Evolutionary conservation across 1,139 yeast species (phyloP).

Genomic region (Pichia sp.): DNA sequence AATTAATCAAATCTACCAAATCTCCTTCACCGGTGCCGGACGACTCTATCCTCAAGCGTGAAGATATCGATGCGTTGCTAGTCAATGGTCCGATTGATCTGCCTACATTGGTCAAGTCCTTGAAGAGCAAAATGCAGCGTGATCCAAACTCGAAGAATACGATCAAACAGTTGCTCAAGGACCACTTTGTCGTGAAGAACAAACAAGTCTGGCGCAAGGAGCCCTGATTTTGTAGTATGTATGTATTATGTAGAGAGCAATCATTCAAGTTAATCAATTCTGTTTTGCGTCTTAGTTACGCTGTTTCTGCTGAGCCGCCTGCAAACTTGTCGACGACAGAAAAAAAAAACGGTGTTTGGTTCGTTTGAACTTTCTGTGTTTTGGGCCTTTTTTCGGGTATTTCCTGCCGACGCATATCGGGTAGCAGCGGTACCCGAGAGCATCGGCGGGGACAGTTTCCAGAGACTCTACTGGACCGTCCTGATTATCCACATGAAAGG

Average conservation of each 20-base stretch:
- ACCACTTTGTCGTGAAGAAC: slow-evolving; percentile 58
- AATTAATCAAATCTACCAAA: slow-evolving; percentile 5
- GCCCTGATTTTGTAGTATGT: neutral
- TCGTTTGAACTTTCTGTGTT: too few relatives aligned
- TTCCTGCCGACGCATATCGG: too few relatives aligned
- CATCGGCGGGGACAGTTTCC: too few relatives aligned
- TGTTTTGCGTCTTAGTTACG: too few relatives aligned
- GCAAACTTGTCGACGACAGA: too few relatives aligned
- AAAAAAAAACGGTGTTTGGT: too few relatives aligned
- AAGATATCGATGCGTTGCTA: slow-evolving; percentile 63
- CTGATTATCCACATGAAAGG: too few relatives aligned
- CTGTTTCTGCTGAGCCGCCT: too few relatives aligned
- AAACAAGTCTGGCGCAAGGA: slow-evolving; percentile 22
- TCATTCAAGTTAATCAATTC: too few relatives aligned
- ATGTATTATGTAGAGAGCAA: neutral
- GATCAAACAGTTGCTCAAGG: slow-evolving; percentile 61
- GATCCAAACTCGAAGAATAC: slow-evolving; percentile 59
- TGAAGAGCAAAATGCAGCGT: slow-evolving; percentile 57
- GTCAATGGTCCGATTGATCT: slow-evolving; percentile 55
- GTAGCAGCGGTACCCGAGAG: too few relatives aligned
- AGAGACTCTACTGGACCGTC: too few relatives aligned
- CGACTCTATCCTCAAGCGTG: slow-evolving; percentile 4
- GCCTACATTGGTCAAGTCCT: slow-evolving; percentile 53
- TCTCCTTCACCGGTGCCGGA: neutral
- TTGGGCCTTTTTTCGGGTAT: too few relatives aligned